A percentile compares a stretch with the other conserved stretches of the same genome.
Evolutionary conservation across 2,329 filamentous ascomycete species (phyloP).

Genomic region (Fusarium coicis): DNA sequence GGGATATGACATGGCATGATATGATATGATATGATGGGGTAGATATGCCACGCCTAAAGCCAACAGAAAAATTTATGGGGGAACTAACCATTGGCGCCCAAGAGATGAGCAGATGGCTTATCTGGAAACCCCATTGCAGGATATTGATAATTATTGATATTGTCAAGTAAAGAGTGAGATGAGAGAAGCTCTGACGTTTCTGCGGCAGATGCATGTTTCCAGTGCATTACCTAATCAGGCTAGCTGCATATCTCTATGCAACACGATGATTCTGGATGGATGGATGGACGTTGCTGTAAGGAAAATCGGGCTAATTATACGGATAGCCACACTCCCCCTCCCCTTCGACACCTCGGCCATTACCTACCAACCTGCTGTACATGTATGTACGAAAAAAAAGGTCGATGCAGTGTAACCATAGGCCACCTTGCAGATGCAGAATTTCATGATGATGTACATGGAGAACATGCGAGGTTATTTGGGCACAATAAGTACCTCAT

Average conservation of each 20-base stretch:
- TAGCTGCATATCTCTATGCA: constrained; percentile 11
- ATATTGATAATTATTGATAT: constrained; percentile 5
- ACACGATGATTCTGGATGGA: not conserved
- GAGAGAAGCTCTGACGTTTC: constrained; percentile 26
- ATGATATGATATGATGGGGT: not conserved
- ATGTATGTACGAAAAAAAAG: not conserved
- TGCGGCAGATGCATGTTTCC: constrained; percentile 23
- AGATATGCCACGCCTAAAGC: constrained; percentile 31
- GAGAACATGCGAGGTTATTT: constrained; percentile 9
- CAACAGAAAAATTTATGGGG: constrained; percentile 4
- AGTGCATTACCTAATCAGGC: constrained; percentile 25
- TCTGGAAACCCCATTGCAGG: constrained; percentile 58
- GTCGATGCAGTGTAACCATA: constrained; percentile 34
- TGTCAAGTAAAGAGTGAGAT: not conserved
- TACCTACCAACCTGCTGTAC: not conserved
- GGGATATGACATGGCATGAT: not conserved
- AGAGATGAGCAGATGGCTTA: constrained; percentile 64
- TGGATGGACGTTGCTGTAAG: not conserved
- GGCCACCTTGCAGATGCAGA: constrained; percentile 11
- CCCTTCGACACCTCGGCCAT: not conserved
- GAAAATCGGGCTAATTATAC: not conserved
- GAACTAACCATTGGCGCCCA: constrained; percentile 67
- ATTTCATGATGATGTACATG: constrained; percentile 25
- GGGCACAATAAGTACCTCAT: not conserved
- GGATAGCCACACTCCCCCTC: constrained; percentile 15